Evolutionary conservation across 2,329 filamentous ascomycete species (phyloP).

Genomic region (Colletotrichum scovillei): DNA sequence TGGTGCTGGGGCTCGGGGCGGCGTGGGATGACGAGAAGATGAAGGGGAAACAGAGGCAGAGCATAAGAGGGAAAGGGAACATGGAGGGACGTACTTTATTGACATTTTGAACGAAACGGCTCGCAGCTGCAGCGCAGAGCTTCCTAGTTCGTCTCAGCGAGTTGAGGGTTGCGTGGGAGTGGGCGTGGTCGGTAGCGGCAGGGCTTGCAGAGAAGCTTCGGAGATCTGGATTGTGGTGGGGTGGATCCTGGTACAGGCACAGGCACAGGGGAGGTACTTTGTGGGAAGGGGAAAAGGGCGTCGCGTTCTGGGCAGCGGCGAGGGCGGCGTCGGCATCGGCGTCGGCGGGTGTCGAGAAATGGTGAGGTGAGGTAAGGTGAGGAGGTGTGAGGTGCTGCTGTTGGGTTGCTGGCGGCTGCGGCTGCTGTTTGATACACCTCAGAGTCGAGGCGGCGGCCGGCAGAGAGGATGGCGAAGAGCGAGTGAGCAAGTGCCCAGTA

Average conservation of each 20-base stretch:
- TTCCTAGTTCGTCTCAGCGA: conserved; percentile 37
- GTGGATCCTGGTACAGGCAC: conserved; percentile 33
- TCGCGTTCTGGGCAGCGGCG: conserved; percentile 35
- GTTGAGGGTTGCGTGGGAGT: conserved; percentile 37
- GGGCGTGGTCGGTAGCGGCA: conserved; percentile 37
- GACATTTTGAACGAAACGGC: conserved; percentile 52
- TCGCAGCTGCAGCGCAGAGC: conserved; percentile 34
- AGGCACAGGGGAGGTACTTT: conserved; percentile 36
- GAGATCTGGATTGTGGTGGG: conserved; percentile 39
- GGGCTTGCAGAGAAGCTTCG: conserved; percentile 38
- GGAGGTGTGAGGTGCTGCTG: background rate
- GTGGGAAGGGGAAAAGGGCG: conserved; percentile 22
- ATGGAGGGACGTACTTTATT: conserved; percentile 61
- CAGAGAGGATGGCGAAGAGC: conserved; percentile 14
- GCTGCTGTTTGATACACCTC: conserved; percentile 24
- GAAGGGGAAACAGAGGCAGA: conserved; percentile 16
- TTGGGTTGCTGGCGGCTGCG: conserved; percentile 19
- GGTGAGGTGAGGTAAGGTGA: background rate
- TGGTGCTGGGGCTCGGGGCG: conserved; percentile 28
- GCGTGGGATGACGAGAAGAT: conserved; percentile 21
- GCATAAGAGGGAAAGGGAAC: conserved; percentile 20
- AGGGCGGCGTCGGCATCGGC: conserved; percentile 22
- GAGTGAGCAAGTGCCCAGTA: background rate
- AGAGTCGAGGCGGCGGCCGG: conserved; percentile 1
- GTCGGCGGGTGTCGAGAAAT: background rate